A percentile compares a stretch with the other conserved stretches of the same genome.
phyloP scores from a whole-genome alignment of 2,329 filamentous ascomycete species.

The Ceratocystis lukuohia region DNA sequence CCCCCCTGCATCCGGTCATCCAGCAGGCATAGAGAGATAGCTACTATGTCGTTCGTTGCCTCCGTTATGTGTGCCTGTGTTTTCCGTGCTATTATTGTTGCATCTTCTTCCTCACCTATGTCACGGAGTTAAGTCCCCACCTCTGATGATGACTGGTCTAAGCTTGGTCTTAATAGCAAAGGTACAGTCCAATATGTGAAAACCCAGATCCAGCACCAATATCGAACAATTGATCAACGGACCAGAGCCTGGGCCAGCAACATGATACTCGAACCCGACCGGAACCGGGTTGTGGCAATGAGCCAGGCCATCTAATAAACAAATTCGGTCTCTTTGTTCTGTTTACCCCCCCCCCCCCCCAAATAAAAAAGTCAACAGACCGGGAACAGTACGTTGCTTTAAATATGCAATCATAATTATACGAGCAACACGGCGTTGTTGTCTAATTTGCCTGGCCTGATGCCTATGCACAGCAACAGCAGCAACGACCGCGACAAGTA shows the following conservation, averaged over 20 bases:
- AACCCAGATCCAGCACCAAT: neutral
- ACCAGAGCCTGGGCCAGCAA: neutral
- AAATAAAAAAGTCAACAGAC: neutral
- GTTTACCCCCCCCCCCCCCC: neutral
- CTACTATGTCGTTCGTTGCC: neutral
- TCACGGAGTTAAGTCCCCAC: neutral
- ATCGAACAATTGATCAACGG: neutral
- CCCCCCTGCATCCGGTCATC: too few relatives aligned
- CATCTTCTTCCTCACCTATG: neutral
- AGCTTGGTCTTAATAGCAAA: neutral
- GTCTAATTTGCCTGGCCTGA: neutral
- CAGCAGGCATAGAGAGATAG: too few relatives aligned
- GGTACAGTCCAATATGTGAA: neutral
- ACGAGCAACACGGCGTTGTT: neutral
- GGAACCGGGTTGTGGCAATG: constrained; percentile 1
- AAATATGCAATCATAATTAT: neutral
- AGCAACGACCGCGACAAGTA: too few relatives aligned
- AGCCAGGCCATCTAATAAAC: neutral
- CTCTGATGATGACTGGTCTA: too few relatives aligned
- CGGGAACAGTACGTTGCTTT: neutral
- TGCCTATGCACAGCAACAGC: too few relatives aligned
- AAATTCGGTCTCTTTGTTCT: neutral
- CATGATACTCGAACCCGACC: neutral
- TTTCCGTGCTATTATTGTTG: neutral
- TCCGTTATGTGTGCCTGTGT: neutral